Conservation (phyloP, 352 stramenopile genomes). For the Pythium scleroteichum region DNA sequence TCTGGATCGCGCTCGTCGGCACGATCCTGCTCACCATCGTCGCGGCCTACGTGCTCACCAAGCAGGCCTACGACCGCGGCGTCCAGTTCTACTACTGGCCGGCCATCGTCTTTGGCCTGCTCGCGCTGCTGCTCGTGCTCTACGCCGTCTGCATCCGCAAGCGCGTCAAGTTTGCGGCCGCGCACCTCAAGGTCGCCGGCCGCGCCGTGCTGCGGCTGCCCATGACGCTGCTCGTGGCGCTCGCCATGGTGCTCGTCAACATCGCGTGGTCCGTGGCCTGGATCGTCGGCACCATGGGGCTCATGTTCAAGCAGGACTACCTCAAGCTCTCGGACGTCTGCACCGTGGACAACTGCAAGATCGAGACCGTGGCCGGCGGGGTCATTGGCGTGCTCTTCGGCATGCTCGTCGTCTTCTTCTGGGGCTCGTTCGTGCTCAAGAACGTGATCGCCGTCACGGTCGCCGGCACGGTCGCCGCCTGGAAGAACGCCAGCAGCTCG, state of each 20-base stretch:
- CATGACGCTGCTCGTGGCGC: slow-evolving; percentile 81
- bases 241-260: slow-evolving; percentile 84
- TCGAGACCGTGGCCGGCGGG: slow-evolving; percentile 43
- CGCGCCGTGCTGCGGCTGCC: slow-evolving; percentile 83
- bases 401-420: slow-evolving; percentile 94
- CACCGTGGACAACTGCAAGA: slow-evolving; percentile 46
- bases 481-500: slow-evolving; percentile 80
- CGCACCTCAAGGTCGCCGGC: slow-evolving; percentile 89
- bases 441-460: slow-evolving; percentile 92
- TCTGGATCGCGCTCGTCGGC: slow-evolving; percentile 49
- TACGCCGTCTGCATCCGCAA: slow-evolving; percentile 76
- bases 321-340: slow-evolving; percentile 57
- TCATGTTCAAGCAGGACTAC: slow-evolving; percentile 81
- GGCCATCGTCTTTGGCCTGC: slow-evolving; percentile 34
- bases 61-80: slow-evolving; percentile 60
- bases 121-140: slow-evolving; percentile 39
- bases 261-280: slow-evolving; percentile 87
- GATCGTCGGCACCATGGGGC: slow-evolving; percentile 77
- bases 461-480: slow-evolving; percentile 88
- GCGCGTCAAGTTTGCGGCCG: slow-evolving; percentile 91
- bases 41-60: slow-evolving; percentile 64
- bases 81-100: slow-evolving; percentile 72
- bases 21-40: slow-evolving; percentile 58
- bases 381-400: slow-evolving; percentile 79
- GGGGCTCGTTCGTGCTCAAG: slow-evolving; percentile 80